Conservation (phyloP, 305 asterid genomes). For the Withania somnifera region DNA sequence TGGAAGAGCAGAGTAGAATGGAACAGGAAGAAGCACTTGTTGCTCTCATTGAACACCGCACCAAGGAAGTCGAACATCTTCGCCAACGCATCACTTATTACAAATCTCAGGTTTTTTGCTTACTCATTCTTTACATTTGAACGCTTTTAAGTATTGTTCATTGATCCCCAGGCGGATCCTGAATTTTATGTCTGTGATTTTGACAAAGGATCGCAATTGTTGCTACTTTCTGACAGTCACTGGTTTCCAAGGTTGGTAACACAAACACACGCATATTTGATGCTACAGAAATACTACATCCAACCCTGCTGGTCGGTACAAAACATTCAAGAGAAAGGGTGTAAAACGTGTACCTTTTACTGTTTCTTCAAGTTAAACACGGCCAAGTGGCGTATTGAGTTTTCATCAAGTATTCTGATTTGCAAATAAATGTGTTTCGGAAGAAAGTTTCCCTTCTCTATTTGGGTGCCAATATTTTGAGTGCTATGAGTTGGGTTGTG, state of each 20-base stretch:
- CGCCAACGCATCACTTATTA: conserved; percentile 56
- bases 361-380: not conserved
- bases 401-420: not conserved
- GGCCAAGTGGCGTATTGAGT: not conserved
- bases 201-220: not conserved
- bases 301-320: not conserved
- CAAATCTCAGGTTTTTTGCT: conserved; percentile 38
- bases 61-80: conserved; percentile 64
- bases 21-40: conserved; percentile 72
- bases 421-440: not conserved
- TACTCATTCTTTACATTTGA: not conserved
- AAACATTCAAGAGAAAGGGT: not conserved
- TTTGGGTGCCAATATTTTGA: not conserved
- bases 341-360: not conserved
- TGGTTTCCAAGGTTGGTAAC: not conserved
- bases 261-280: too few species aligned
- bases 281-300: not conserved
- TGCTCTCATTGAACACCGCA: conserved; percentile 65
- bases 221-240: not conserved
- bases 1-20: conserved; percentile 21
- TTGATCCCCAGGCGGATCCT: not conserved
- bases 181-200: not conserved
- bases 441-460: not conserved
- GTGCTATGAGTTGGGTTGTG: not conserved
- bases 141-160: not conserved